These are phyloP conservation scores for Elongisporangium anandrum DNA, from an alignment of 352 stramenopile species.

Conservation along the genomic window DNA sequence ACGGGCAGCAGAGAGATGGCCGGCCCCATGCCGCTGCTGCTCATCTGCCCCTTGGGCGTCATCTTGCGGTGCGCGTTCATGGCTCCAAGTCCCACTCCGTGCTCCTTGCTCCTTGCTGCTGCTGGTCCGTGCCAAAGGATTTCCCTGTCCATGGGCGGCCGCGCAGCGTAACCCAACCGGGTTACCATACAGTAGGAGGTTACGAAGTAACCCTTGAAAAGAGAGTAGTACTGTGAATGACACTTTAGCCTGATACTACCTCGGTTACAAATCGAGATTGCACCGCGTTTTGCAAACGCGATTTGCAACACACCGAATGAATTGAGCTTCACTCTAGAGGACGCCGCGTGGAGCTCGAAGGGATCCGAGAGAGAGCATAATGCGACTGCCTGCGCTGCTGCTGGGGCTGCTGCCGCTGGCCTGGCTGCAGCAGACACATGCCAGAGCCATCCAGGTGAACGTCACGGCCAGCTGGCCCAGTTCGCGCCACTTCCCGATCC, in stretches of 20 bases:
- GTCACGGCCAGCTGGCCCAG: conserved; percentile 61
- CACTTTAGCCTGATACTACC: background rate
- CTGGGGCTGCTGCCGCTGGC: conserved; percentile 13
- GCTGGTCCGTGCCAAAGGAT: background rate
- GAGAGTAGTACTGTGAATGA: conserved; percentile 4
- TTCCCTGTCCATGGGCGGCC: background rate
- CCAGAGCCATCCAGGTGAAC: conserved; percentile 44
- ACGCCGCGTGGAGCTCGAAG: background rate
- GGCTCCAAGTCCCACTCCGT: conserved; percentile 3
- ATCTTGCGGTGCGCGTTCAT: conserved; percentile 84
- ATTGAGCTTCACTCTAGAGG: background rate
- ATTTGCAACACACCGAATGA: background rate
- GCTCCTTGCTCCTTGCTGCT: too few relatives aligned
- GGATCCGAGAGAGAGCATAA: background rate
- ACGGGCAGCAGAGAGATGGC: conserved; percentile 76
- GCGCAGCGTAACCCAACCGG: background rate
- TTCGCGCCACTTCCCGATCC: conserved; percentile 43
- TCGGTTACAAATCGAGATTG: background rate
- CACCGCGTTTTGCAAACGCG: background rate
- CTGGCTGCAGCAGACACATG: conserved; percentile 8
- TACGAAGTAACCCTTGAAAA: background rate
- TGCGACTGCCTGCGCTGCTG: conserved; percentile 12
- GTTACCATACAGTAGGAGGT: background rate
- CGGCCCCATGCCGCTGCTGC: conserved; percentile 80
- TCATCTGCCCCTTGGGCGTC: conserved; percentile 88